Evolutionary conservation across 1,284 basidiomycete genomes (phyloP).

Genomic region (Fomitiporia mediterranea): DNA sequence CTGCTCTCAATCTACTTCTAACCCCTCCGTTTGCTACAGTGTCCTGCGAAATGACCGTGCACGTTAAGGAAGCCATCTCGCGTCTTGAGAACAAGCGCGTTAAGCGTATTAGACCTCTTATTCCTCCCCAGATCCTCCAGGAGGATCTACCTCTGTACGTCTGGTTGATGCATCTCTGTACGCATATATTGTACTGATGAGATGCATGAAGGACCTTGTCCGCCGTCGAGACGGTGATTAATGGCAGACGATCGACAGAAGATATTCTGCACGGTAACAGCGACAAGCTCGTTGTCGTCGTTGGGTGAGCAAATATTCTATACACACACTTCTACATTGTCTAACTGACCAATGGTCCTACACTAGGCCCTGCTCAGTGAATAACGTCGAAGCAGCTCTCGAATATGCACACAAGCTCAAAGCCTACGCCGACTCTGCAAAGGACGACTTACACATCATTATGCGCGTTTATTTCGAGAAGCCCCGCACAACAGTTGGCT

Average conservation of each 20-base stretch:
- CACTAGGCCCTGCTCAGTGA: constrained; percentile 85
- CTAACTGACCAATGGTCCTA: constrained; percentile 5
- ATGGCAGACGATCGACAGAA: constrained; percentile 79
- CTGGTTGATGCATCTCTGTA: background rate
- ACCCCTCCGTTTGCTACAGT: constrained; percentile 28
- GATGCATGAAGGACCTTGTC: constrained; percentile 48
- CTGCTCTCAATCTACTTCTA: constrained; percentile 8
- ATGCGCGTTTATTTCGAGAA: constrained; percentile 99
- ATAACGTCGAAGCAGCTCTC: constrained; percentile 79
- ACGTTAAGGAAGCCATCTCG: constrained; percentile 72
- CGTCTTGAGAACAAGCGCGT: constrained; percentile 86
- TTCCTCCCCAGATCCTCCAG: constrained; percentile 88
- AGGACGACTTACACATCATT: constrained; percentile 88
- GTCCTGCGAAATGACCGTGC: constrained; percentile 42
- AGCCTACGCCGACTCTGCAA: constrained; percentile 75
- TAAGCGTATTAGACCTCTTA: constrained; percentile 79
- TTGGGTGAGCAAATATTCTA: constrained; percentile 58
- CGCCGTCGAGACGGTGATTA: constrained; percentile 78
- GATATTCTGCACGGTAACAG: constrained; percentile 79
- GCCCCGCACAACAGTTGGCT: constrained; percentile 94
- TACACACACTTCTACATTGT: too few relatives aligned
- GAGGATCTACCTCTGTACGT: constrained; percentile 79
- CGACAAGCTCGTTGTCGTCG: constrained; percentile 85
- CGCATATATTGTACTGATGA: constrained; percentile 25
- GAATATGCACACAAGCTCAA: constrained; percentile 81